Percentiles rank a stretch among this genome's conserved stretches.
Evolutionary conservation across 768 basidiomycete genomes (phyloP).

Genomic region (Termitomyces sp.): DNA sequence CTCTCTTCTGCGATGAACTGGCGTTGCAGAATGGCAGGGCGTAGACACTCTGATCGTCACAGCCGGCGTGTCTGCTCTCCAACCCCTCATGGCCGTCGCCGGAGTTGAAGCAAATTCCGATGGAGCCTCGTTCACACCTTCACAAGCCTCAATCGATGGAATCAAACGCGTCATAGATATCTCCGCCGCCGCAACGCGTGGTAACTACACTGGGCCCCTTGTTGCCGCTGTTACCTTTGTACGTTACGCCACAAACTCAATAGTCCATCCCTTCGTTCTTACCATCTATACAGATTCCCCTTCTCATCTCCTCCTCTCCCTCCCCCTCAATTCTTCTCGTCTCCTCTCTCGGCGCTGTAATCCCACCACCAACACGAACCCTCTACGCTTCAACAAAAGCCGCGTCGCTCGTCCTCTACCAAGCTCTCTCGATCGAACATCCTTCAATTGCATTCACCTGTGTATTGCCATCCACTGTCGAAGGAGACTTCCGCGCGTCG

Average conservation of each 20-base stretch:
- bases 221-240: slow-evolving; percentile 70
- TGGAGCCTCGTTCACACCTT: slow-evolving; percentile 22
- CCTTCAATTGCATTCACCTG: slow-evolving; percentile 58
- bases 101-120: slow-evolving; percentile 37
- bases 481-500: slow-evolving; percentile 73
- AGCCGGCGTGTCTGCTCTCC: slow-evolving; percentile 81
- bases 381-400: slow-evolving; percentile 83
- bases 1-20: background rate
- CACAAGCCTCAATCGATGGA: slow-evolving; percentile 44
- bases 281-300: slow-evolving; percentile 53
- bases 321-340: slow-evolving; percentile 74
- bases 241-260: slow-evolving; percentile 18
- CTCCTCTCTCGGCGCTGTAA: slow-evolving; percentile 70
- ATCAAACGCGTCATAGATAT: slow-evolving; percentile 54
- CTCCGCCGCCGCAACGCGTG: slow-evolving; percentile 47
- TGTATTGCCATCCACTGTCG: slow-evolving; percentile 63
- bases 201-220: slow-evolving; percentile 69
- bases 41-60: slow-evolving; percentile 78
- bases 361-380: slow-evolving; percentile 82
- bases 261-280: background rate
- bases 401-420: slow-evolving; percentile 71
- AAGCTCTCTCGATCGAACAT: slow-evolving; percentile 76
- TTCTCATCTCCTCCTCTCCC: slow-evolving; percentile 56
- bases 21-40: slow-evolving; percentile 65
- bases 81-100: slow-evolving; percentile 67